These are phyloP conservation scores for Yamadazyma trypodendri DNA, from an alignment of 1,139 yeast species.

Conservation along the genomic window DNA sequence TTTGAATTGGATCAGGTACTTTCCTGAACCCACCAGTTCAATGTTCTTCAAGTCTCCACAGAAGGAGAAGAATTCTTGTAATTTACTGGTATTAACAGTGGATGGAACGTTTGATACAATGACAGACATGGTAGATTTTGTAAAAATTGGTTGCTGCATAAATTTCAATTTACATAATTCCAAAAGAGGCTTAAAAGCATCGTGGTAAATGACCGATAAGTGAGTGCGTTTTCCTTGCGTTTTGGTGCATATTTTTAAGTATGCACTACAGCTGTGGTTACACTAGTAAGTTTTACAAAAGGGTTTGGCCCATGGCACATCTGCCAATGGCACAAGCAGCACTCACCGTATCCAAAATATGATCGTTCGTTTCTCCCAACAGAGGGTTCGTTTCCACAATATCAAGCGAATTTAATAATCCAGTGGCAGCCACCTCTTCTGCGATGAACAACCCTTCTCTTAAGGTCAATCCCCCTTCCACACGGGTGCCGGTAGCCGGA, in stretches of 20 bases:
- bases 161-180: neutral
- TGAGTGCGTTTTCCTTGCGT: too few relatives aligned
- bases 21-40: conserved; percentile 23
- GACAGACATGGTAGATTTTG: conserved; percentile 10
- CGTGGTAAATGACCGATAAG: neutral
- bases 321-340: conserved; percentile 91
- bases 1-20: conserved; percentile 52
- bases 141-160: neutral
- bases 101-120: conserved; percentile 38
- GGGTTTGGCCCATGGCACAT: conserved; percentile 92
- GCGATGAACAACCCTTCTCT: conserved; percentile 93
- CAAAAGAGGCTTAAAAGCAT: conserved; percentile 1
- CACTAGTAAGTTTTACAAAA: too few relatives aligned
- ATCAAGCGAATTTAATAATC: conserved; percentile 82
- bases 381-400: conserved; percentile 93
- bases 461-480: conserved; percentile 90
- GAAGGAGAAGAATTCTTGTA: conserved; percentile 70
- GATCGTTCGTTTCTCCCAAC: conserved; percentile 75
- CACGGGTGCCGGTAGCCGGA: conserved; percentile 98
- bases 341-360: conserved; percentile 79
- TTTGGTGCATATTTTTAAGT: too few relatives aligned
- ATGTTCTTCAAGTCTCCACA: conserved; percentile 67
- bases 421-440: conserved; percentile 89
- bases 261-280: too few relatives aligned
- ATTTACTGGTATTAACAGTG: conserved; percentile 51